Conservation (phyloP, 495 filamentous ascomycete genomes). For the Penicillium simplicissimum region DNA sequence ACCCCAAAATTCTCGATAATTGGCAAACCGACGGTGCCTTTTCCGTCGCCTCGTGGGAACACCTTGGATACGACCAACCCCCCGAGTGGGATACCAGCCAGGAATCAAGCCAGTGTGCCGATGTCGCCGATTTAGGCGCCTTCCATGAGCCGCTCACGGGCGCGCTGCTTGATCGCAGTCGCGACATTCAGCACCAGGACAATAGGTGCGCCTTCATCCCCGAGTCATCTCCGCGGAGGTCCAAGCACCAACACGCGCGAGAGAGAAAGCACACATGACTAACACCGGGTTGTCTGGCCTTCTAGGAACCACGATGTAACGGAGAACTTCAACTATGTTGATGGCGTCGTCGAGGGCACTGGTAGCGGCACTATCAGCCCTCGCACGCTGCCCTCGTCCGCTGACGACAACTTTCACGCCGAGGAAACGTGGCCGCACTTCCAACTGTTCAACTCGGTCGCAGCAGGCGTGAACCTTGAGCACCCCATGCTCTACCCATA, state of each 20-base stretch:
- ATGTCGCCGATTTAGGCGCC: slow-evolving; percentile 39
- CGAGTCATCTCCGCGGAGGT: neutral
- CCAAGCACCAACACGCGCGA: neutral
- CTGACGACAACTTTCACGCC: slow-evolving; percentile 46
- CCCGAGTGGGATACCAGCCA: slow-evolving; percentile 49
- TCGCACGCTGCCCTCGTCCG: slow-evolving; percentile 43
- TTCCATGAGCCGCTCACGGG: slow-evolving; percentile 35
- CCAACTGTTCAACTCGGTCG: slow-evolving; percentile 41
- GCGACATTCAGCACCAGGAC: slow-evolving; percentile 27
- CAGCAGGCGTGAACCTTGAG: slow-evolving; percentile 40
- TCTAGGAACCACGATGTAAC: slow-evolving; percentile 34
- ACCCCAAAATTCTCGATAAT: slow-evolving; percentile 51
- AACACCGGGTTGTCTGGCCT: slow-evolving; percentile 17
- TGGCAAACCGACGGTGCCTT: slow-evolving; percentile 45
- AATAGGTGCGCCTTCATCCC: slow-evolving; percentile 27
- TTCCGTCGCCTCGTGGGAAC: slow-evolving; percentile 45
- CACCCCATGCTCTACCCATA: slow-evolving; percentile 41
- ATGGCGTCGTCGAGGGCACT: slow-evolving; percentile 37
- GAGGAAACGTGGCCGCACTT: slow-evolving; percentile 48
- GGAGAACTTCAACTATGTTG: slow-evolving; percentile 35
- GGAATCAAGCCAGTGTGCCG: slow-evolving; percentile 45
- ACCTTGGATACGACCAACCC: slow-evolving; percentile 41
- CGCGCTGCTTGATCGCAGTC: slow-evolving; percentile 28
- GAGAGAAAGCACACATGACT: slow-evolving; percentile 8
- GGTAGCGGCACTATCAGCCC: slow-evolving; percentile 47